A percentile compares a stretch with the other conserved stretches of the same genome.
Conservation (phyloP, 441 rosid genomes). For the Euphorbia schlechtendalii region DNA sequence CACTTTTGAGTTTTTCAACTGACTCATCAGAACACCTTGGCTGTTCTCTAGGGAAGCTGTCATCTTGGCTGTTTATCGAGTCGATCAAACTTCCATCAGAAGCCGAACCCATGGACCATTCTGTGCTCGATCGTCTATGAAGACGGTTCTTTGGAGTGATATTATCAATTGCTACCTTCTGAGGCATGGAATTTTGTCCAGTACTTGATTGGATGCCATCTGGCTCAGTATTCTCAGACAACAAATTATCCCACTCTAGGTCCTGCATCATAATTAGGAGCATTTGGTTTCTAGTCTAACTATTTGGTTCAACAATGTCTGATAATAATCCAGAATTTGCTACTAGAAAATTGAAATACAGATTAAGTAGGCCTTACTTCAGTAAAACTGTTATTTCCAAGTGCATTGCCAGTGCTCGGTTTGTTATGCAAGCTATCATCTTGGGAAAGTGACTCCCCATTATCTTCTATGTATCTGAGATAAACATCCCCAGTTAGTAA, state of each 20-base stretch:
- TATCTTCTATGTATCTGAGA: conserved; percentile 53
- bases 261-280: conserved; percentile 34
- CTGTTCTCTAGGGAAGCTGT: conserved; percentile 47
- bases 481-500: conserved; percentile 15
- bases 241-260: conserved; percentile 23
- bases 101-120: conserved; percentile 80
- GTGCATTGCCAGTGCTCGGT: conserved; percentile 33
- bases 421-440: conserved; percentile 46
- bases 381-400: conserved; percentile 38
- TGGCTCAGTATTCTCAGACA: conserved; percentile 25
- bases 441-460: conserved; percentile 34
- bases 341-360: conserved; percentile 5
- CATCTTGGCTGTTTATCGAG: conserved; percentile 63
- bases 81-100: conserved; percentile 68
- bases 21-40: conserved; percentile 52
- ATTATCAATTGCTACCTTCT: conserved; percentile 22
- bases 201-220: conserved; percentile 25
- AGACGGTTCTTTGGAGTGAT: conserved; percentile 23
- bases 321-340: no score
- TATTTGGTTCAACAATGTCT: no score
- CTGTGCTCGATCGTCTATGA: conserved; percentile 63
- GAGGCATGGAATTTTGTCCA: conserved; percentile 50
- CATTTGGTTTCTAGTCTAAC: conserved; percentile 16
- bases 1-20: conserved; percentile 54
- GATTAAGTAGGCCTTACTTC: conserved; percentile 36